Evolutionary conservation across 257 asterid species (phyloP).

Genomic region (Solanum infundibuliforme): DNA sequence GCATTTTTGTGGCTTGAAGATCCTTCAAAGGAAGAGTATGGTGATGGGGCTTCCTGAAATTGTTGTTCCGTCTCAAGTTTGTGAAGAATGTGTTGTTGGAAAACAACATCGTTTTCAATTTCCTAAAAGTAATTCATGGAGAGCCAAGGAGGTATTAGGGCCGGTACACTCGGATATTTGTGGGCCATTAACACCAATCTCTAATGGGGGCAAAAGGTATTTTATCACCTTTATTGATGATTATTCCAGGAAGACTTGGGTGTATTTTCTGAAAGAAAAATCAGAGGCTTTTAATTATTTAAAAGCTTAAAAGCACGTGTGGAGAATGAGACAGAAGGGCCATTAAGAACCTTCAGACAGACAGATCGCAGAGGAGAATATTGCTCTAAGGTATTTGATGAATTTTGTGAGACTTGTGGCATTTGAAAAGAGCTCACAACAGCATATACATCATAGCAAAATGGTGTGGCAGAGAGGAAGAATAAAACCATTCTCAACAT

Average conservation of each 20-base stretch:
- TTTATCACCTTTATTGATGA: neutral
- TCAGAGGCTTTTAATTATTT: neutral
- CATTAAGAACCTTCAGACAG: neutral
- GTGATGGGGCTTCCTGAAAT: too few species aligned
- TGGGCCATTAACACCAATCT: neutral
- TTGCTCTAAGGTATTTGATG: neutral
- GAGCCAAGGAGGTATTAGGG: neutral
- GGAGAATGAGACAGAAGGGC: neutral
- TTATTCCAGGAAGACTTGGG: neutral
- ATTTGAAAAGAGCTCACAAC: neutral
- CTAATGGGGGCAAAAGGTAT: too few species aligned
- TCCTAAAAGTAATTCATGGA: neutral
- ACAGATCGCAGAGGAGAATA: neutral
- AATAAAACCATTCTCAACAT: neutral
- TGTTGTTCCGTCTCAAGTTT: too few species aligned
- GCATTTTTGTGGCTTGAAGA: too few species aligned
- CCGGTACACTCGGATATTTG: neutral
- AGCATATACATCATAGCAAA: neutral
- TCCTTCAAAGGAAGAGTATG: too few species aligned
- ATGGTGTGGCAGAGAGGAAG: neutral
- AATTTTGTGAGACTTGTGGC: neutral
- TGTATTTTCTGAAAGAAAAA: neutral
- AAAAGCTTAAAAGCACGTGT: neutral
- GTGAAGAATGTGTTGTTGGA: too few species aligned
- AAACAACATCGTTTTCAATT: neutral